Evolutionary conservation across 2,329 filamentous ascomycete genomes (phyloP).

Genomic region (Xenoacremonium recifei): DNA sequence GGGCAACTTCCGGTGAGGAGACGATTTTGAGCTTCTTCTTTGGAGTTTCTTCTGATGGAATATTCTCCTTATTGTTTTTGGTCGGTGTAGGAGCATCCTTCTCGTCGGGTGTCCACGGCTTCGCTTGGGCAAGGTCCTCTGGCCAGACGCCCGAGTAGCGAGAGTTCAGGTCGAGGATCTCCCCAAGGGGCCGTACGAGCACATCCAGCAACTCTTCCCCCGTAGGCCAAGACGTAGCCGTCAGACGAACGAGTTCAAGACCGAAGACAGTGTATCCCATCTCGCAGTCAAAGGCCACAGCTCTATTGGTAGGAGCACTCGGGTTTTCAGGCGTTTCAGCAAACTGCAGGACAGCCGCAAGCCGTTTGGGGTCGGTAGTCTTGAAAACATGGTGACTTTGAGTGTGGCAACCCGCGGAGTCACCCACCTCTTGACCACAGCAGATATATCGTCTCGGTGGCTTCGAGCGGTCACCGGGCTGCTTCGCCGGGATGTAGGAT

Average conservation of each 20-base stretch:
- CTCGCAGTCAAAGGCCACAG: constrained; percentile 90
- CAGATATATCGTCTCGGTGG: constrained; percentile 69
- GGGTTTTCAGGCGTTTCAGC: constrained; percentile 70
- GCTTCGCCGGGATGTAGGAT: constrained; percentile 56
- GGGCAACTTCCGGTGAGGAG: constrained; percentile 69
- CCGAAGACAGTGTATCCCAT: constrained; percentile 94
- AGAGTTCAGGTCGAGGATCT: constrained; percentile 87
- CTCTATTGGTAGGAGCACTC: constrained; percentile 49
- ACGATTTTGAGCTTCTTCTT: constrained; percentile 66
- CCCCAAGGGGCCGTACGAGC: constrained; percentile 78
- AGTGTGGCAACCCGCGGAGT: constrained; percentile 71
- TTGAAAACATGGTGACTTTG: constrained; percentile 83
- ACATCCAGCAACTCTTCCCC: constrained; percentile 77
- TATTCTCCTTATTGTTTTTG: constrained; percentile 21
- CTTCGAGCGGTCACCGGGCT: constrained; percentile 55
- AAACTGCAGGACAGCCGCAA: constrained; percentile 80
- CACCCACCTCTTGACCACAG: constrained; percentile 73
- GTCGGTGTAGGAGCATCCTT: constrained; percentile 23
- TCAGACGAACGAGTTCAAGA: constrained; percentile 85
- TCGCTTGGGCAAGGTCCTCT: constrained; percentile 71
- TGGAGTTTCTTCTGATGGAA: constrained; percentile 27
- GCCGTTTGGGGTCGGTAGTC: constrained; percentile 68
- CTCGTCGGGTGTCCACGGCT: constrained; percentile 45
- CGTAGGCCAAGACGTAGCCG: constrained; percentile 82
- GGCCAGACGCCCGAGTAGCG: constrained; percentile 84